Base-by-base conservation (phyloP, 2,329 filamentous ascomycete species). In the Fusarium virguliforme region DNA sequence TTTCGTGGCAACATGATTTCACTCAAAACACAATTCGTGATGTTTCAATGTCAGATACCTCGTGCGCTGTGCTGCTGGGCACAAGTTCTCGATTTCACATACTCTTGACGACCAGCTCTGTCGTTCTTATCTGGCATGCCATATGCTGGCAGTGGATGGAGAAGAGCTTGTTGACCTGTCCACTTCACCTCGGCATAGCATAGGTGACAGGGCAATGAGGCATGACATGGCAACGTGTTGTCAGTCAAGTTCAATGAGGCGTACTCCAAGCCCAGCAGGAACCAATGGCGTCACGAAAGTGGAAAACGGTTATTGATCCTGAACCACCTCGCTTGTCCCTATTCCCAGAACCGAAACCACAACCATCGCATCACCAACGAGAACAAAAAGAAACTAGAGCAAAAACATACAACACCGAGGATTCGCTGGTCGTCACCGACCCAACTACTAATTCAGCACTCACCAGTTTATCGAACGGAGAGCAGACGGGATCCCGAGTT, bases 1-100 rank as follows among this genome's bases (percentile, higher is more conserved):
- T 75, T 75, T 76, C 62, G 79, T 79, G 81, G 82, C 81, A 73
- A 83, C 82, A 83, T 81, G 58, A 35, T 24, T 57, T 38, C 22
- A 8, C 22, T 18, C 41, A 4, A 43, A 24, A 26, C 37, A 32
- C 37, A 53, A 61, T 8, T 32, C 18, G 61, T 60, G 57, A 72
- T 63, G 24, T 8, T 48, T 40, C 34, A 26, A 30, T 6, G 38
- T 48, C 13, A 8, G 32, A 24, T 54, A 22, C 13, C 51, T 26
- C 28, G 43, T 48, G 43, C 13, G 18, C 18, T 18, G 38, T n/a
- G 18, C 38, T 41, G 38, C 8, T 18, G 8, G 8, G 18, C 38
- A 18, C 18, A 18, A 18, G 18, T 18, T 18, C 18, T 18, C 18
- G 18, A 18, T 18, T 18, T 18, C 18, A 18, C 18, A 18, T 18